Conservation (phyloP, 495 filamentous ascomycete genomes). For the Cudoniella acicularis region DNA sequence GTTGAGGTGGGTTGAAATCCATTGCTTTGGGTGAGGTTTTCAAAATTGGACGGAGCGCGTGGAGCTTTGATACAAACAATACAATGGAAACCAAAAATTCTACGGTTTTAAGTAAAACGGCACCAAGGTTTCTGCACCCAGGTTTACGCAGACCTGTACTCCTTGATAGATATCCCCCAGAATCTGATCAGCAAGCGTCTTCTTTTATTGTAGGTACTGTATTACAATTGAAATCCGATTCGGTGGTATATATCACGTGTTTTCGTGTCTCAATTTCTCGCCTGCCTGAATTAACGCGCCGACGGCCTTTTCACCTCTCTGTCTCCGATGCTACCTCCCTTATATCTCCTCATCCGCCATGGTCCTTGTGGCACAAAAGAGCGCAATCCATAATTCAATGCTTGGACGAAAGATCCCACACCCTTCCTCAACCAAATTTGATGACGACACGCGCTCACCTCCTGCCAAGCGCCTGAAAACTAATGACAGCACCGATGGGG, state of each 20-base stretch:
- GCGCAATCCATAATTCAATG: slow-evolving; percentile 29
- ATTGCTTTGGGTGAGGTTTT: background rate
- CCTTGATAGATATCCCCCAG: no score
- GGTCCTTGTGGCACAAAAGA: slow-evolving; percentile 17
- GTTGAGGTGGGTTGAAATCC: background rate
- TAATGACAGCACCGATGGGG: slow-evolving; percentile 31
- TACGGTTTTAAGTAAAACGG: no score
- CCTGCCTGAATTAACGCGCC: background rate
- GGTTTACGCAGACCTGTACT: no score
- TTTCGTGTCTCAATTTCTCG: slow-evolving; percentile 12
- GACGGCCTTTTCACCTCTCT: background rate
- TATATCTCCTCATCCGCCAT: slow-evolving; percentile 15
- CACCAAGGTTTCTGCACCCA: no score
- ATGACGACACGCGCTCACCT: slow-evolving; percentile 28
- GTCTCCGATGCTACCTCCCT: background rate
- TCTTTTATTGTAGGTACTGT: no score
- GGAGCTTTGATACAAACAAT: background rate
- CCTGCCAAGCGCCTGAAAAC: slow-evolving; percentile 36
- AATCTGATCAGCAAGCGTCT: no score
- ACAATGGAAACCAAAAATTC: no score
- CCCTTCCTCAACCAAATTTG: slow-evolving; percentile 35
- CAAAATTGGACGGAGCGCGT: background rate
- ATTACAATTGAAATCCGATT: no score
- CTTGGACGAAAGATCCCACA: slow-evolving; percentile 33
- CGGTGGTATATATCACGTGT: no score